These are phyloP conservation scores for Myrica gale DNA, from an alignment of 306 rosid genomes.

Conservation along the genomic window DNA sequence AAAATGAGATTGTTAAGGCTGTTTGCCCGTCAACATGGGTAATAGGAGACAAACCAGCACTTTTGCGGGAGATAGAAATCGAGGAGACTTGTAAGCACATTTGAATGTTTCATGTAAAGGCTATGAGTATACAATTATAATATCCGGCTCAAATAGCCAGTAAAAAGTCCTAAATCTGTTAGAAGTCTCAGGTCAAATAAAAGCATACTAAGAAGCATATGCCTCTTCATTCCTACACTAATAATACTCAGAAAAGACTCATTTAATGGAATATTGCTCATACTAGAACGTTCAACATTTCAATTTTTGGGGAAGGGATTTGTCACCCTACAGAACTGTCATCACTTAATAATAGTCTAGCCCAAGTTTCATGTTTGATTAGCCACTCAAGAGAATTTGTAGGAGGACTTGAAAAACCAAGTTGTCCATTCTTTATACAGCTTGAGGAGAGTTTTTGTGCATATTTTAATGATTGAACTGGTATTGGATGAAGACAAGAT, in stretches of 20 bases:
- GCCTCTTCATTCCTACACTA: neutral
- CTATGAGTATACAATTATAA: too few species aligned
- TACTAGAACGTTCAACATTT: too few species aligned
- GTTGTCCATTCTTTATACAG: neutral
- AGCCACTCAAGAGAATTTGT: neutral
- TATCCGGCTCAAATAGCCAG: too few species aligned
- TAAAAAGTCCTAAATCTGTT: too few species aligned
- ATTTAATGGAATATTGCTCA: too few species aligned
- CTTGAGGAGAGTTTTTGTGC: neutral
- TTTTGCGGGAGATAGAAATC: too few species aligned
- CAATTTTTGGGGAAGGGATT: neutral
- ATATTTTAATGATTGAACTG: neutral
- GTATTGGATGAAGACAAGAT: neutral
- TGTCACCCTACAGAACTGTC: neutral
- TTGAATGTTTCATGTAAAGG: too few species aligned
- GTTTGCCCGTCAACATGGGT: too few species aligned
- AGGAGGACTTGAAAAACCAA: neutral
- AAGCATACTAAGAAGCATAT: neutral
- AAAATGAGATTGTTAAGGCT: too few species aligned
- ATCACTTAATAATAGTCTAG: neutral
- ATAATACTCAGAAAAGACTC: too few species aligned
- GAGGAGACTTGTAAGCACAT: too few species aligned
- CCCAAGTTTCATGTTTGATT: neutral
- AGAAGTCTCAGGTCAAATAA: neutral
- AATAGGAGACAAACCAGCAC: too few species aligned